Percentiles rank a stretch among this genome's conserved stretches.
These are phyloP conservation scores for Aspergillus alliaceus DNA, from an alignment of 2,329 filamentous ascomycete genomes.

Conservation along the genomic window DNA sequence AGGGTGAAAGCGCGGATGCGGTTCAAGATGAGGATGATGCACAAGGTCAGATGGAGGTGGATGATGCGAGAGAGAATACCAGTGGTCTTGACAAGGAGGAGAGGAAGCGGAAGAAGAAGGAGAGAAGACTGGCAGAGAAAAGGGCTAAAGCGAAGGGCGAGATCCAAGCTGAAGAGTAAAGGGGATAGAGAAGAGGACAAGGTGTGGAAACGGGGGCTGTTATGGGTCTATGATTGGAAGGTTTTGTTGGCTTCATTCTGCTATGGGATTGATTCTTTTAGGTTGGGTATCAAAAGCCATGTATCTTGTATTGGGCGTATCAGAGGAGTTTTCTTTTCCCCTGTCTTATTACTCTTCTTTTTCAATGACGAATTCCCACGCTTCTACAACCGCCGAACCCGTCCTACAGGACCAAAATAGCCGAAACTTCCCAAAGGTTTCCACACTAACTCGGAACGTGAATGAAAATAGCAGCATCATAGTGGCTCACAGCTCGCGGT, in stretches of 20 bases:
- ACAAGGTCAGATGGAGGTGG: conserved; percentile 37
- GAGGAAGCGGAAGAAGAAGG: conserved; percentile 57
- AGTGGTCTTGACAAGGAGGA: conserved; percentile 51
- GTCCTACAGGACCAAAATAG: neutral
- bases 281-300: conserved; percentile 6
- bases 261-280: conserved; percentile 1
- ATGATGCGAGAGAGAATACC: conserved; percentile 42
- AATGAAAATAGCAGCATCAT: conserved; percentile 5
- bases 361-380: neutral
- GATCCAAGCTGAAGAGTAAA: conserved; percentile 8
- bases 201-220: neutral
- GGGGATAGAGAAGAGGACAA: neutral
- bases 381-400: neutral
- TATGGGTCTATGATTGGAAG: neutral
- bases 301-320: conserved; percentile 14
- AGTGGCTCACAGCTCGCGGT: conserved; percentile 67
- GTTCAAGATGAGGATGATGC: conserved; percentile 41
- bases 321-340: conserved; percentile 16
- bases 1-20: conserved; percentile 43
- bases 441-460: neutral
- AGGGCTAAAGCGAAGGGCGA: conserved; percentile 38
- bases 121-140: conserved; percentile 48
- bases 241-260: neutral
- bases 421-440: neutral
- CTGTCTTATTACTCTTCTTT: neutral